Percentiles rank a stretch among this genome's conserved stretches.
These are phyloP conservation scores for Xerocomellus amylosporus DNA, from an alignment of 768 basidiomycete species.

Conservation along the genomic window DNA sequence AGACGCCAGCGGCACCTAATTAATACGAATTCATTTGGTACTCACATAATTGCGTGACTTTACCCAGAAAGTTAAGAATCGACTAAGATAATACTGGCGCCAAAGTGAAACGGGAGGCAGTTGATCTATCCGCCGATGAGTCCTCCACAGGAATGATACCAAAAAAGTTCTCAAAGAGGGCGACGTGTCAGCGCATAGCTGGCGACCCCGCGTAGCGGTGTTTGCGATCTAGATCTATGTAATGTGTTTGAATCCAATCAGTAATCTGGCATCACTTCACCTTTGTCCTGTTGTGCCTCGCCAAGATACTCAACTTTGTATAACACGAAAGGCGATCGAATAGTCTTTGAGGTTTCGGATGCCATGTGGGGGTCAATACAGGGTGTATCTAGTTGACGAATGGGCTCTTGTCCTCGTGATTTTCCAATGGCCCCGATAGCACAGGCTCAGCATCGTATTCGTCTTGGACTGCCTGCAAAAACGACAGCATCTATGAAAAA, in stretches of 20 bases:
- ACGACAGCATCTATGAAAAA: constrained; percentile 54
- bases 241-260: neutral
- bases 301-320: neutral
- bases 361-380: neutral
- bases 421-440: neutral
- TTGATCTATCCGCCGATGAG: neutral
- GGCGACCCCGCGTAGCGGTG: neutral
- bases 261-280: neutral
- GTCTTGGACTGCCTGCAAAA: constrained; percentile 55
- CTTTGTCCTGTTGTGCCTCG: neutral
- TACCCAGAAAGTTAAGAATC: neutral
- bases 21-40: neutral
- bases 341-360: neutral
- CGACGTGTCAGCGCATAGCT: neutral
- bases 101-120: neutral
- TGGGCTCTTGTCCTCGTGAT: neutral
- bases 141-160: neutral
- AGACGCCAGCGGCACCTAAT: too few species aligned
- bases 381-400: neutral
- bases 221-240: neutral
- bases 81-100: neutral
- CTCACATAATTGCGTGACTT: neutral
- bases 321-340: neutral
- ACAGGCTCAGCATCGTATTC: constrained; percentile 39
- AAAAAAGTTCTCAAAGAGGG: neutral